Base-by-base conservation (phyloP, 139 green algal genomes). In the Coelastrella sp. region DNA sequence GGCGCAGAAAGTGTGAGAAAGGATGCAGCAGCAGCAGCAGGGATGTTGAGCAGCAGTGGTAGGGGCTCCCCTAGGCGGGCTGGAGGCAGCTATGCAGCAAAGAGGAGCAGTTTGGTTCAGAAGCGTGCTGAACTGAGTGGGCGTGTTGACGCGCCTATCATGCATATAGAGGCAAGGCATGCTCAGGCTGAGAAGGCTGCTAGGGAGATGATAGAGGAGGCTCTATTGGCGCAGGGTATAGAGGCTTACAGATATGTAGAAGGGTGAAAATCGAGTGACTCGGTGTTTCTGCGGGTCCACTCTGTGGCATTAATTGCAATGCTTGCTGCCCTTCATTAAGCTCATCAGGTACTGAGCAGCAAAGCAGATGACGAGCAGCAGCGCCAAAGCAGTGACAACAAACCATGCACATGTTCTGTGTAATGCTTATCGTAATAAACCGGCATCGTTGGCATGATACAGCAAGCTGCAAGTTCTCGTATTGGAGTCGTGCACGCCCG, bases 121-220 rank as follows among this genome's bases (percentile, higher is more conserved):
- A 86, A 73, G 68, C 66, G 84, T 0, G 66, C 84, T n/a, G 68
- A 24, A 19, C 25, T 88, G 1, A 27, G 9, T 22, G 68, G 49
- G 8, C 60, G 85, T 58, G 10, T 19, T 14, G 85, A 90, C 4
- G 85, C 85, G 63, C 85, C 85, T 14, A 20, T 90, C 11, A 83
- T 84, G 85, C 85, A 90, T 9, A 90, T 90, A 19, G 85, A 90
- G 59, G 85, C 85, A n/a, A 80, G 85, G 59, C 85, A 90, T 61
- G 73, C 73, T 49, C 85, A 90, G 59, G 85, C 85, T 61, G 85
- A 90, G 85, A 68, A 35, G 7, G 59, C 27, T n/a, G 85, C 85
- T 3, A 73, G 68, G 85, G 85, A 84, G 24, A 76, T 90, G 58
- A 78, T 90, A 19, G 72, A 84, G 22, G 85, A 68, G n/a, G 85